Base-by-base conservation (phyloP, 495 filamentous ascomycete species). In the Thermothielavioides terrestris region DNA sequence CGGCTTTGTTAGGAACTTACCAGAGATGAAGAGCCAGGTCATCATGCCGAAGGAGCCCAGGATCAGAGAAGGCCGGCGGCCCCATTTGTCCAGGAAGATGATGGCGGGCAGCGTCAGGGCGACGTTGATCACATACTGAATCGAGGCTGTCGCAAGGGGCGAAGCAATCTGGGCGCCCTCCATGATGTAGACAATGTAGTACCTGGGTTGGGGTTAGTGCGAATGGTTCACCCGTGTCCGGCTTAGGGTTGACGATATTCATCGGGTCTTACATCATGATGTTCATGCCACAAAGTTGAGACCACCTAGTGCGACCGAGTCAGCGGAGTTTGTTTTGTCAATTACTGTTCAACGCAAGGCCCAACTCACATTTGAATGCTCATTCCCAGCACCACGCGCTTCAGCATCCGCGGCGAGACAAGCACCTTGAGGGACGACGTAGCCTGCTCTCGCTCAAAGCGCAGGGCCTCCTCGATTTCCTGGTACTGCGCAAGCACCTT, bases 111-210 rank as follows among this genome's bases (percentile, higher is more conserved):
- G 55, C 0, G 63, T 66, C 37, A 88, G 61, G 18, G 71, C 68
- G 2, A 87, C 82, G 63, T 86, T 87, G 64, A 90, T 80, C 43
- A 88, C 78, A 61, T 89, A 90, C 55, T 88, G 85, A 43, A 90
- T 83, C 0, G 81, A 83, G 3, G 86, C 77, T 2, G 83, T 82
- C 23, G 85, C 70, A 9, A 88, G 75, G 3, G 82, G 78, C 8
- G 82, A 77, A 23, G 74, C 71, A 36, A 84, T 78, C 45, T 78
- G 76, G 6, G 81, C 80, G 30, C 72, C 76, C 55, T 85, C 71
- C 80, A 89, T 85, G 61, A 89, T 84, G 60, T 88, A 83, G 18
- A 81, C 78, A 42, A 85, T 84, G 58, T 85, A 89, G 68, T 82
- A 82, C 75, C 78, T 76, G 47, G 22, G 12, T 7, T 20, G 10